phyloP scores from a whole-genome alignment of 129 eudicot genomes.

The Centaurea solstitialis region DNA sequence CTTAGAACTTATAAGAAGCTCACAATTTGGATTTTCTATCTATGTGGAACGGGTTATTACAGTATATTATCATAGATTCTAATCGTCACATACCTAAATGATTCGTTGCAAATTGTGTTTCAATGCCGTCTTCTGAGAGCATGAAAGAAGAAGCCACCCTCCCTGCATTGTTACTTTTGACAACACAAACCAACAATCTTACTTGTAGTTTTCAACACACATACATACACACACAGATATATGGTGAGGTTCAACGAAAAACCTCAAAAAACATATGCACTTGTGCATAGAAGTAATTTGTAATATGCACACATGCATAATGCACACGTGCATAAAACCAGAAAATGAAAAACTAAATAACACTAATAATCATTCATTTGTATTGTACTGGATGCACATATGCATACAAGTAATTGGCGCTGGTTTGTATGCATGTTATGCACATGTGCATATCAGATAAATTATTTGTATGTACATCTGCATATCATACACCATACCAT shows the following conservation, averaged over 20 bases:
- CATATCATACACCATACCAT: too few species aligned
- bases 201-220: background rate
- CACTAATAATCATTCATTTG: background rate
- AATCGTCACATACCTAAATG: constrained; percentile 54
- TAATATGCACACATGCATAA: too few species aligned
- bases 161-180: constrained; percentile 80
- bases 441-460: background rate
- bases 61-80: background rate
- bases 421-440: background rate
- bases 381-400: background rate
- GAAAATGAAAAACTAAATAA: too few species aligned
- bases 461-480: background rate
- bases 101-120: constrained; percentile 78
- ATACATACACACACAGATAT: background rate
- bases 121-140: constrained; percentile 71
- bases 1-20: background rate
- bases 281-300: too few species aligned
- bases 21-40: background rate
- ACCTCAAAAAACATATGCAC: too few species aligned
- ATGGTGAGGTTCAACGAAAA: too few species aligned
- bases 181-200: background rate
- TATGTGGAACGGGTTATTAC: background rate
- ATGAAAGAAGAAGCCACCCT: constrained; percentile 75
- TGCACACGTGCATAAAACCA: too few species aligned
- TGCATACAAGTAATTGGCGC: background rate